Base-by-base conservation (phyloP, 495 filamentous ascomycete genomes). In the Penicillium argentinense region DNA sequence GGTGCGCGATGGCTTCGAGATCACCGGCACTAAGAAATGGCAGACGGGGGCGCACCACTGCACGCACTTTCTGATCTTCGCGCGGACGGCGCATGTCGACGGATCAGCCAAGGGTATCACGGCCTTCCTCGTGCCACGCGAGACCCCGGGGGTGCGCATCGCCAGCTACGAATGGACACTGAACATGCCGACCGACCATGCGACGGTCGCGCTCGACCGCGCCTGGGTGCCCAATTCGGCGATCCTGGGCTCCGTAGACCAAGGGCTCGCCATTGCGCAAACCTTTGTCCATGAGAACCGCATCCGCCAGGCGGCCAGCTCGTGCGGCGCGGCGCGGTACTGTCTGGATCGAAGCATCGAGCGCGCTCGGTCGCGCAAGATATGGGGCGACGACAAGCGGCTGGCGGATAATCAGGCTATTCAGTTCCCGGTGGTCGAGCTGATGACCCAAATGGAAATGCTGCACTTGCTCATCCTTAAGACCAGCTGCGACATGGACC, bases 281-380 rank as follows among this genome's bases (percentile, higher is more conserved):
- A 77, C 79, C 3, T 82, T 84, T 54, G 75, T 81, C 5, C 78
- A 83, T 54, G 81, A 84, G 58, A 83, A 82, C 59, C 72, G 80
- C 24, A 76, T 82, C 50, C 71, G 79, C 24, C 77, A 84, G 63
- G 79, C 79, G 2, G 80, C 80, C 2, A 78, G 73, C 37, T 79
- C 74, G 3, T 76, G 80, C 39, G 79, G 80, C 14, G 77, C 78
- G 0, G 77, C 78, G 6, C 57, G 70, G 29, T 83, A 67, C 63
- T 82, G 80, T 53, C 69, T 84, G 17, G 69, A 79, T 13, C 56
- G 72, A 34, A 74, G 69, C 41, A 70, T 83, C 32, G 62, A 70
- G 46, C 78, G 81, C 50, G 78, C 80, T 16, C 69, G 69, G 9
- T 45, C 57, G 17, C 67, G 78, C 13, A 64, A 66, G 40, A 76